phyloP scores from a whole-genome alignment of 2,329 filamentous ascomycete genomes.

The Trichoderma afroharzianum region DNA sequence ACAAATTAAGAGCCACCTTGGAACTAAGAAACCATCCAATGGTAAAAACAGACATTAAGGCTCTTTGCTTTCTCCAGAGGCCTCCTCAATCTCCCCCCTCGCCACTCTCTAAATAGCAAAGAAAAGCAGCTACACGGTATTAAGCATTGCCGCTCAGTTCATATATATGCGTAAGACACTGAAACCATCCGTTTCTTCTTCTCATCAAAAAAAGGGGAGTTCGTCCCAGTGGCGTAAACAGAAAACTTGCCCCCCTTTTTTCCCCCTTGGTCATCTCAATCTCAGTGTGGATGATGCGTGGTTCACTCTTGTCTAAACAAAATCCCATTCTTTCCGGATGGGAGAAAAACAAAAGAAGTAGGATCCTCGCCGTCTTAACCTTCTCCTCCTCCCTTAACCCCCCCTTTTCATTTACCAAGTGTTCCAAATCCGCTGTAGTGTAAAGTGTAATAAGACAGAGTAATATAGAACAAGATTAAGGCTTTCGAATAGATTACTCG shows the following conservation, averaged over 20 bases:
- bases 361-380: neutral
- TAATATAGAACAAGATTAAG: neutral
- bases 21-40: neutral
- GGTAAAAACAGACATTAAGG: neutral
- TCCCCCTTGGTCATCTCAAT: neutral
- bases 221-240: neutral
- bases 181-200: neutral
- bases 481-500: slow-evolving; percentile 1
- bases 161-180: neutral
- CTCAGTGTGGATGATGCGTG: neutral
- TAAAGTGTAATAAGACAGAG: neutral
- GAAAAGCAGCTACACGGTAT: neutral
- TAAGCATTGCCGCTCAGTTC: neutral
- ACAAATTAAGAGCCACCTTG: neutral
- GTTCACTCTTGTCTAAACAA: neutral
- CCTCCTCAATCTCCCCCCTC: neutral
- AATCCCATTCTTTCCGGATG: neutral
- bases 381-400: neutral
- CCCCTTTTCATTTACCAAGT: neutral
- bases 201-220: neutral
- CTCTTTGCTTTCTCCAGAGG: neutral
- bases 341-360: neutral
- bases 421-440: neutral
- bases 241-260: neutral
- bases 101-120: neutral